Conservation (phyloP, 768 basidiomycete species). For the Naganishia kalamii region DNA sequence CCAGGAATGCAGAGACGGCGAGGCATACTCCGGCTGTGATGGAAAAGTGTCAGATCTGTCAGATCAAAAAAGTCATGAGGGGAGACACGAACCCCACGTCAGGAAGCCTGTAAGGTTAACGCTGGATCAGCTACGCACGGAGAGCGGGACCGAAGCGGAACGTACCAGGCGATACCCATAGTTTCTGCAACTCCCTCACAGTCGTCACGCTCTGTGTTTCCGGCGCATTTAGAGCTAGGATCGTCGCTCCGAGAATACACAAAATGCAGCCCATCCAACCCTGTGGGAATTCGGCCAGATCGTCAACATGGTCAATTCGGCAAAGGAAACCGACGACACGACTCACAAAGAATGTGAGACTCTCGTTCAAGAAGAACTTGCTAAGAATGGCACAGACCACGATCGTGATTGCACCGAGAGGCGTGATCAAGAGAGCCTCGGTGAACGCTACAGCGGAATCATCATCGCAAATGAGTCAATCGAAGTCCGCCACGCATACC, state of each 20-base stretch:
- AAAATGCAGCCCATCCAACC: conserved; percentile 92
- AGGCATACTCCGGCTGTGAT: conserved; percentile 55
- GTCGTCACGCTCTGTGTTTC: conserved; percentile 43
- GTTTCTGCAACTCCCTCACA: conserved; percentile 58
- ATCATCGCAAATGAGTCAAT: too few species aligned
- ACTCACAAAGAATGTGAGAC: conserved; percentile 70
- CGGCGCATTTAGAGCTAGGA: conserved; percentile 56
- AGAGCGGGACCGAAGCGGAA: background rate
- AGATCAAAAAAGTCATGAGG: conserved; percentile 55
- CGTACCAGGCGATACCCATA: conserved; percentile 49
- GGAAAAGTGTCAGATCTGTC: background rate
- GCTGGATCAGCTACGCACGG: background rate
- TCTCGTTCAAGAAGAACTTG: conserved; percentile 87
- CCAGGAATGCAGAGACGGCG: conserved; percentile 19
- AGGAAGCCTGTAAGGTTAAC: conserved; percentile 58
- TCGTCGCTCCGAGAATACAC: conserved; percentile 64
- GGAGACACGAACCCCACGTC: conserved; percentile 49
- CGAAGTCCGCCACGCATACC: too few species aligned
- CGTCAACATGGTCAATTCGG: background rate
- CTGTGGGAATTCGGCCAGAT: conserved; percentile 17
- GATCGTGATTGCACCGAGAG: conserved; percentile 90
- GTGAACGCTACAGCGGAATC: conserved; percentile 26
- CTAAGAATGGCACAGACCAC: conserved; percentile 90
- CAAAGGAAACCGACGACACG: background rate
- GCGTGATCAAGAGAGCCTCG: conserved; percentile 82